Conservation (phyloP, 2,329 filamentous ascomycete genomes). For the Fusarium globosum region DNA sequence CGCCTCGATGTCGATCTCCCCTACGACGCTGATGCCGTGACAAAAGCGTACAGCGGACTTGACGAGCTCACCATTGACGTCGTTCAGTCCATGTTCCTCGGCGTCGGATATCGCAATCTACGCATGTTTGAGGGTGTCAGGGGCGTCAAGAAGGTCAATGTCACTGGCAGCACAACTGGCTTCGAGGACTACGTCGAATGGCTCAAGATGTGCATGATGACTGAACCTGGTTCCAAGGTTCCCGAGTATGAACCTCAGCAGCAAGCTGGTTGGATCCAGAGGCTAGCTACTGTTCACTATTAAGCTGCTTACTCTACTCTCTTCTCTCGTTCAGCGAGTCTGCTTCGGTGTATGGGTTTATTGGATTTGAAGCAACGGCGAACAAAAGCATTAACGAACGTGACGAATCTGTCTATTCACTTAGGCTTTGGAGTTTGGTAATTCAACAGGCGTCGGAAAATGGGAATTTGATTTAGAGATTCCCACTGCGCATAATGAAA, state of each 20-base stretch:
- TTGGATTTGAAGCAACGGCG: not conserved
- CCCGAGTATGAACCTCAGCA: slow-evolving; percentile 37
- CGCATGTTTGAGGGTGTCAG: slow-evolving; percentile 56
- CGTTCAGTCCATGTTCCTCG: slow-evolving; percentile 53
- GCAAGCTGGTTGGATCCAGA: slow-evolving; percentile 38
- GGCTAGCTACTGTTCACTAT: slow-evolving; percentile 40
- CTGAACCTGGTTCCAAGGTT: slow-evolving; percentile 35
- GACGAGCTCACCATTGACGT: slow-evolving; percentile 56
- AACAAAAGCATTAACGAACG: slow-evolving; percentile 27
- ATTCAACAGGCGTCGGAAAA: slow-evolving; percentile 11
- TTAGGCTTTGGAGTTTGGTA: slow-evolving; percentile 23
- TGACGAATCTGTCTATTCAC: slow-evolving; percentile 7
- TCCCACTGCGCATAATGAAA: slow-evolving; percentile 5
- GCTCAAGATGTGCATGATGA: slow-evolving; percentile 54
- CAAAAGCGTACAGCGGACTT: slow-evolving; percentile 50
- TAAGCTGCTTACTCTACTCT: slow-evolving; percentile 6
- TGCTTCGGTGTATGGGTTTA: not conserved
- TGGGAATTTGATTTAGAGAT: slow-evolving; percentile 3
- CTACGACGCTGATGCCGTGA: slow-evolving; percentile 47
- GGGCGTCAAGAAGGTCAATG: slow-evolving; percentile 51
- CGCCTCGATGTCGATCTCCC: slow-evolving; percentile 55
- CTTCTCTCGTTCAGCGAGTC: not conserved
- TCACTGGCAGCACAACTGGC: slow-evolving; percentile 54
- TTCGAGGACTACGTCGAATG: slow-evolving; percentile 57
- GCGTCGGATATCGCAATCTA: slow-evolving; percentile 53